Percentiles rank a stretch among this genome's conserved stretches.
Conservation (phyloP, 1,284 basidiomycete genomes). For the Gomphus bonarii region DNA sequence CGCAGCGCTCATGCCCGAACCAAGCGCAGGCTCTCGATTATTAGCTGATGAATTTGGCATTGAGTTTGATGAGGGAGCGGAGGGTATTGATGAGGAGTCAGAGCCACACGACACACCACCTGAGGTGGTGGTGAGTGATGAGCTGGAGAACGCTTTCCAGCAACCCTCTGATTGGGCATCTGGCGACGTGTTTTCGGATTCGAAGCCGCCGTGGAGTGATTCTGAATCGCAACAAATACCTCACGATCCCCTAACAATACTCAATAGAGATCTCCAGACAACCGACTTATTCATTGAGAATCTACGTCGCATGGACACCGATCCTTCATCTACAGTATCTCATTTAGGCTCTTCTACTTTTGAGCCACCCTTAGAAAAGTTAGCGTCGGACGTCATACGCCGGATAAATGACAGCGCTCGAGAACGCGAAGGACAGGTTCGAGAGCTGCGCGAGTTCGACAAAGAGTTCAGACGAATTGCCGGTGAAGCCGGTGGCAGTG, state of each 20-base stretch:
- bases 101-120: slow-evolving; percentile 4
- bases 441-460: slow-evolving; percentile 65
- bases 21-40: slow-evolving; percentile 58
- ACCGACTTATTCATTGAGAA: slow-evolving; percentile 68
- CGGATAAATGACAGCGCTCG: slow-evolving; percentile 62
- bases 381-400: slow-evolving; percentile 68
- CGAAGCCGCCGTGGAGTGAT: slow-evolving; percentile 32
- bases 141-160: slow-evolving; percentile 15
- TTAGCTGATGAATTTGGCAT: slow-evolving; percentile 78
- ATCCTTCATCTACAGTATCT: slow-evolving; percentile 28
- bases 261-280: slow-evolving; percentile 61
- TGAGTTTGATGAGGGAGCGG: slow-evolving; percentile 76
- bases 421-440: slow-evolving; percentile 67
- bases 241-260: slow-evolving; percentile 61
- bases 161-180: neutral
- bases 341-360: slow-evolving; percentile 17
- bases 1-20: slow-evolving; percentile 74
- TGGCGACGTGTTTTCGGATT: slow-evolving; percentile 28
- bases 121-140: slow-evolving; percentile 18
- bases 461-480: slow-evolving; percentile 69
- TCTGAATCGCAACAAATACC: slow-evolving; percentile 22
- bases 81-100: slow-evolving; percentile 54
- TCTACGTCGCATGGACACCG: slow-evolving; percentile 55
- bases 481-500: slow-evolving; percentile 62
- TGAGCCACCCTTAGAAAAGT: slow-evolving; percentile 50